A percentile compares a stretch with the other conserved stretches of the same genome.
Evolutionary conservation across 2,329 filamentous ascomycete species (phyloP).

Genomic region (Diplodia corticola): DNA sequence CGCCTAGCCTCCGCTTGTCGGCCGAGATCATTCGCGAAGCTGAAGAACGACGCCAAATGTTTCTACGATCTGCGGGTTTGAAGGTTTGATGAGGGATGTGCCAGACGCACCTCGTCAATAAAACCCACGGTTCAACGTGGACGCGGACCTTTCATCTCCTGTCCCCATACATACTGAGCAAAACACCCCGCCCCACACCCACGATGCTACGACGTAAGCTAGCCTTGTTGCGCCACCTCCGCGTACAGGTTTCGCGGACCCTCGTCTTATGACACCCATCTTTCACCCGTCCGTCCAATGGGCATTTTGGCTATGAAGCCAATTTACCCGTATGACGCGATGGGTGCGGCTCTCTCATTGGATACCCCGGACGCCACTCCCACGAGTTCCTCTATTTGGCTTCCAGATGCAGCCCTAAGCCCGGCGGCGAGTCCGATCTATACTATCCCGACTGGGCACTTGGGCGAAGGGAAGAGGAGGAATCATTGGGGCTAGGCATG

Average conservation of each 20-base stretch:
- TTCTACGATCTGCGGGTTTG: conserved; percentile 43
- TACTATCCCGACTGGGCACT: neutral
- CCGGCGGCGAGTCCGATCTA: conserved; percentile 9
- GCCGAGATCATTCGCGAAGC: conserved; percentile 80
- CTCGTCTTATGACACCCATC: conserved; percentile 5
- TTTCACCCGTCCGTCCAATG: conserved; percentile 7
- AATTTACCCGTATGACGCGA: conserved; percentile 19
- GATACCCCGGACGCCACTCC: neutral
- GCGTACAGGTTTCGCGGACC: neutral
- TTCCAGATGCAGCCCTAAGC: conserved; percentile 6
- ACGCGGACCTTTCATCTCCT: conserved; percentile 11
- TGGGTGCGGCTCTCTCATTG: conserved; percentile 12
- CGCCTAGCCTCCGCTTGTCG: conserved; percentile 73
- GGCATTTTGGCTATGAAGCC: neutral
- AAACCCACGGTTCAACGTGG: neutral
- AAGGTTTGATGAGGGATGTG: conserved; percentile 15
- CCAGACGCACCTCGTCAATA: conserved; percentile 7
- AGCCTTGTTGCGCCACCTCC: conserved; percentile 17
- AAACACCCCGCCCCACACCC: conserved; percentile 7
- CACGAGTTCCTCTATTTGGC: conserved; percentile 4
- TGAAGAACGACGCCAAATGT: conserved; percentile 66
- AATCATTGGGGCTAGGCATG: neutral
- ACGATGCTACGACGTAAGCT: conserved; percentile 13
- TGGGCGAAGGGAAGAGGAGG: neutral
- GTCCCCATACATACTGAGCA: conserved; percentile 11